Percentiles rank a stretch among this genome's conserved stretches.
These are phyloP conservation scores for Solanum hybrid DNA, from an alignment of 305 asterid species.

Conservation along the genomic window DNA sequence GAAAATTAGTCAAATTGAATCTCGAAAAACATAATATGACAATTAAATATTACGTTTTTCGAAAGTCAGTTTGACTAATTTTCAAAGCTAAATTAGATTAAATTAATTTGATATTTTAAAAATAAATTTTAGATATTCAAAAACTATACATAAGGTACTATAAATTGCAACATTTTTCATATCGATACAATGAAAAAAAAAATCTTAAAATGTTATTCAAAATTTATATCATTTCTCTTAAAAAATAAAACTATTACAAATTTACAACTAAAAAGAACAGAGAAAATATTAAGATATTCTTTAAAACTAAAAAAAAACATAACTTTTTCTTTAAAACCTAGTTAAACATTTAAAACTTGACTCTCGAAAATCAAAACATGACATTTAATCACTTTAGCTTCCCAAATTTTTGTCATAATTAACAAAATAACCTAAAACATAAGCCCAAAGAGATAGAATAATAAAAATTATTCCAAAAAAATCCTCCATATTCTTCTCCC, in stretches of 20 bases:
- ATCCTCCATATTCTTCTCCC: neutral
- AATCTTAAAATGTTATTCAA: no score
- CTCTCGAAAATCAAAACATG: no score
- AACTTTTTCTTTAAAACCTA: neutral
- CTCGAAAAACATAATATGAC: no score
- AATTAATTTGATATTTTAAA: no score
- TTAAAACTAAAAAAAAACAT: no score
- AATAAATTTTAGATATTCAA: no score
- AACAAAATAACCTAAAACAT: neutral
- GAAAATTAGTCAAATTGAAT: no score
- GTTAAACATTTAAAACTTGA: accelerated
- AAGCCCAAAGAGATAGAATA: neutral
- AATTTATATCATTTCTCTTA: neutral
- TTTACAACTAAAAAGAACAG: neutral
- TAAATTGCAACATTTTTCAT: no score
- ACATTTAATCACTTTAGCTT: neutral
- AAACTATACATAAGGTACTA: neutral
- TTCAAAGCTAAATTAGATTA: neutral
- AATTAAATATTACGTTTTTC: no score
- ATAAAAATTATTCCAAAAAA: neutral
- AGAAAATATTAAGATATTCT: neutral
- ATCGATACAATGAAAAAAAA: no score
- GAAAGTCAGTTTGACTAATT: neutral
- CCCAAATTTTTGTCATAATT: neutral
- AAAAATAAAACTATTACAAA: no score